Evolutionary conservation across 257 asterid species (phyloP).

Genomic region (Verbena officinalis): DNA sequence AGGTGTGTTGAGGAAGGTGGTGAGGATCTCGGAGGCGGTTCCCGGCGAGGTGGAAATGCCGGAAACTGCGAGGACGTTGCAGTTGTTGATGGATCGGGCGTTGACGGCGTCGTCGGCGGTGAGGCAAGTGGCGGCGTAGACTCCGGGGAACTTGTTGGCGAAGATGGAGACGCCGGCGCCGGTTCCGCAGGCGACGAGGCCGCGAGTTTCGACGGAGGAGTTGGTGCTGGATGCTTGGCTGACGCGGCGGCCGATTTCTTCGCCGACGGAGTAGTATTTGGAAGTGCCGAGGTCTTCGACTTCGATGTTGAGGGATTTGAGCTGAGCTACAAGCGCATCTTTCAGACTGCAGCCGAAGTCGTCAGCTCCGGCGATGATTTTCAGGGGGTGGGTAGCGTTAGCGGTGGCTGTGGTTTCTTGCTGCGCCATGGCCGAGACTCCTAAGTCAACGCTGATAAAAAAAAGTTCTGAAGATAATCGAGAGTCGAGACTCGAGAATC

Average conservation of each 20-base stretch:
- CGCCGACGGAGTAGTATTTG: conserved; percentile 78
- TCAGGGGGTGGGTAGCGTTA: conserved; percentile 40
- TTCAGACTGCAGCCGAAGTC: conserved; percentile 68
- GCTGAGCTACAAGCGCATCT: conserved; percentile 55
- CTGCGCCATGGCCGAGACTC: conserved; percentile 48
- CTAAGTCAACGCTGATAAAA: background rate
- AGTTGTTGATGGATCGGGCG: conserved; percentile 77
- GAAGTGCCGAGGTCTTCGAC: conserved; percentile 79
- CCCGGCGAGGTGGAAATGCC: conserved; percentile 71
- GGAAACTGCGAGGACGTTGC: conserved; percentile 83
- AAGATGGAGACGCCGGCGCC: conserved; percentile 87
- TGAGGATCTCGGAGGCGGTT: conserved; percentile 53
- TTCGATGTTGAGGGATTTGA: conserved; percentile 61
- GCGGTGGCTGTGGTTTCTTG: conserved; percentile 31
- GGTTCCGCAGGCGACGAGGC: conserved; percentile 86
- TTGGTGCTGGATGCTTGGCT: conserved; percentile 47
- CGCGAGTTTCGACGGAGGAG: conserved; percentile 56
- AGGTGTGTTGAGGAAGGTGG: conserved; percentile 59
- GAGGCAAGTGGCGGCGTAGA: conserved; percentile 85
- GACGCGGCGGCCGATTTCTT: conserved; percentile 78
- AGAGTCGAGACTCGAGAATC: too few relatives aligned
- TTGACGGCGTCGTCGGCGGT: conserved; percentile 64
- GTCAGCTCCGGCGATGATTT: conserved; percentile 81
- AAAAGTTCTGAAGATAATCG: too few relatives aligned
- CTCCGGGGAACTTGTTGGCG: conserved; percentile 90